Conservation (phyloP, 305 asterid species). For the Fraxinus greggii region DNA sequence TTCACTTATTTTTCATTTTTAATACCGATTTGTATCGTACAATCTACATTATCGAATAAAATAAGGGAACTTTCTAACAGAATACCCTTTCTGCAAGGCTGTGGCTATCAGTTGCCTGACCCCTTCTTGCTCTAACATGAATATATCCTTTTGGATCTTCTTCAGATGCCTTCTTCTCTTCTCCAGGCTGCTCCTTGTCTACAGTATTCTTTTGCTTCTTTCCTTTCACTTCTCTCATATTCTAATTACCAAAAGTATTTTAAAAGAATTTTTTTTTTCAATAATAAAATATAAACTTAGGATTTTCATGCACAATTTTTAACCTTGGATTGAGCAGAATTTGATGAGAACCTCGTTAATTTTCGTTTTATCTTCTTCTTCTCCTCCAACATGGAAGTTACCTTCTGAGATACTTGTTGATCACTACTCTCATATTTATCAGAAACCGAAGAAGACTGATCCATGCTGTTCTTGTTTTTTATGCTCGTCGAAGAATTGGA, state of each 20-base stretch:
- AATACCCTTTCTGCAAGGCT: slow-evolving; percentile 58
- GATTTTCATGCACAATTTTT: background rate
- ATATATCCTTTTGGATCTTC: slow-evolving; percentile 55
- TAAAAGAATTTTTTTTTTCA: background rate
- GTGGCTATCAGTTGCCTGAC: slow-evolving; percentile 92
- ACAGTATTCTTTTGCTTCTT: slow-evolving; percentile 35
- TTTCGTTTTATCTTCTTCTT: slow-evolving; percentile 26
- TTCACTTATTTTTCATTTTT: too few relatives aligned
- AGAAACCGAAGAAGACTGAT: slow-evolving; percentile 27
- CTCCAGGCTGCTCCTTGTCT: slow-evolving; percentile 21
- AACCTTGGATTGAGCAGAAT: slow-evolving; percentile 36
- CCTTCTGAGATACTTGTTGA: slow-evolving; percentile 19
- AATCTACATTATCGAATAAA: background rate
- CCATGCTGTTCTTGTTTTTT: slow-evolving; percentile 23
- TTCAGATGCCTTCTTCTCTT: slow-evolving; percentile 26
- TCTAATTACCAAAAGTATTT: slow-evolving; percentile 24
- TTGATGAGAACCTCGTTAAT: slow-evolving; percentile 13
- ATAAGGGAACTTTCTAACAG: background rate
- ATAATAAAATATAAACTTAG: background rate
- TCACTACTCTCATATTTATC: background rate
- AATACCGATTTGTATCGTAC: background rate
- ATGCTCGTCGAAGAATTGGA: background rate
- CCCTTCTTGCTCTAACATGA: slow-evolving; percentile 90
- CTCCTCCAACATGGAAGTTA: slow-evolving; percentile 12
- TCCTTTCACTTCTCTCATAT: slow-evolving; percentile 35